A percentile compares a stretch with the other conserved stretches of the same genome.
These are phyloP conservation scores for Phytophthora agathidicida DNA, from an alignment of 352 stramenopile genomes.

Conservation along the genomic window DNA sequence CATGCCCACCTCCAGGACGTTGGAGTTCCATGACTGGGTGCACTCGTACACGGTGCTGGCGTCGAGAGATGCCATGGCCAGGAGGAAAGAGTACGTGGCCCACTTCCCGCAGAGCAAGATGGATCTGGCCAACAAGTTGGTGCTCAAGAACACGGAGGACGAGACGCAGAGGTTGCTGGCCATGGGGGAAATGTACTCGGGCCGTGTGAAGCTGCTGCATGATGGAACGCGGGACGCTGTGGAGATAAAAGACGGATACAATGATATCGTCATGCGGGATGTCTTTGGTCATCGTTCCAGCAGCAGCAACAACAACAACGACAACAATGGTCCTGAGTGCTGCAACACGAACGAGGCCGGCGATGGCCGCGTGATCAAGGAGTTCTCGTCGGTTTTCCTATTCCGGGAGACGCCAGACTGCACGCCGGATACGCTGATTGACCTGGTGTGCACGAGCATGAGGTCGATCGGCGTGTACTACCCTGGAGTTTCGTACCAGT, in stretches of 20 bases:
- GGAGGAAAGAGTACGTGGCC: slow-evolving; percentile 53
- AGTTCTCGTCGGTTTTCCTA: slow-evolving; percentile 70
- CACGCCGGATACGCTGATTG: slow-evolving; percentile 49
- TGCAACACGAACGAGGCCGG: slow-evolving; percentile 29
- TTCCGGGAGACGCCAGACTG: slow-evolving; percentile 46
- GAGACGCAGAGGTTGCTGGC: slow-evolving; percentile 34
- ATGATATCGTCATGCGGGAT: slow-evolving; percentile 37
- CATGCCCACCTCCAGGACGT: slow-evolving; percentile 46
- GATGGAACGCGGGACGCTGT: slow-evolving; percentile 47
- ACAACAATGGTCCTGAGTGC: slow-evolving; percentile 3
- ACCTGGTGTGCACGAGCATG: slow-evolving; percentile 50
- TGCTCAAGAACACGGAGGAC: slow-evolving; percentile 57
- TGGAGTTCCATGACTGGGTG: slow-evolving; percentile 80
- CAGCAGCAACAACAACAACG: too few species aligned
- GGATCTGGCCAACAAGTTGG: slow-evolving; percentile 57
- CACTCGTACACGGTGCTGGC: slow-evolving; percentile 71
- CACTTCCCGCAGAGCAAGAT: slow-evolving; percentile 67
- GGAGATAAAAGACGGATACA: slow-evolving; percentile 31
- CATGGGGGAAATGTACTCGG: slow-evolving; percentile 39
- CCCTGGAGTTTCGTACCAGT: slow-evolving; percentile 45
- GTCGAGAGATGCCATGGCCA: slow-evolving; percentile 26
- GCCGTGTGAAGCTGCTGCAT: slow-evolving; percentile 52
- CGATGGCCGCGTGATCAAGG: slow-evolving; percentile 66
- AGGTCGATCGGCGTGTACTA: slow-evolving; percentile 67
- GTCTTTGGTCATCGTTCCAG: slow-evolving; percentile 32